Conservation (phyloP, 805 yeast genomes). For the Pichia deserticola region DNA sequence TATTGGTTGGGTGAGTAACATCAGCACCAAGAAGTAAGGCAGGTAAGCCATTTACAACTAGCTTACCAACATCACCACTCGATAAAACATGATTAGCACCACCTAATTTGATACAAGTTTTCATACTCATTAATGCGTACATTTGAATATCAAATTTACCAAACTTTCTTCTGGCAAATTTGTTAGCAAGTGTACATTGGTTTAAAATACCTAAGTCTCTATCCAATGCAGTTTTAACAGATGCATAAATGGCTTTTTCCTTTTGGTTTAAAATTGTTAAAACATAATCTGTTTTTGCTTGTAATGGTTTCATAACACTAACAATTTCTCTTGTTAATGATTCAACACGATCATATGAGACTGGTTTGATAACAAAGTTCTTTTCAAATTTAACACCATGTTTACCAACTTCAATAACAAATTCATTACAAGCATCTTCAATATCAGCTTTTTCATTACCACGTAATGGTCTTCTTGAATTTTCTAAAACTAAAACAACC, state of each 20-base stretch:
- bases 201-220: constrained; percentile 22
- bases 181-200: constrained; percentile 23
- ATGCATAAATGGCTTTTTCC: constrained; percentile 20
- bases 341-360: constrained; percentile 10
- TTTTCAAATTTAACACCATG: constrained; percentile 17
- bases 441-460: constrained; percentile 10
- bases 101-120: constrained; percentile 26
- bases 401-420: constrained; percentile 12
- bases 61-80: constrained; percentile 12
- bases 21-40: constrained; percentile 23
- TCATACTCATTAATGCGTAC: constrained; percentile 28
- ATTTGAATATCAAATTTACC: constrained; percentile 22
- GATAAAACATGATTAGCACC: constrained; percentile 22
- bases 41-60: constrained; percentile 18
- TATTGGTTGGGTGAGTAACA: constrained; percentile 25
- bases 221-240: constrained; percentile 24
- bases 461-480: constrained; percentile 13
- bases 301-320: constrained; percentile 11
- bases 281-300: constrained; percentile 17
- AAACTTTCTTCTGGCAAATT: constrained; percentile 19
- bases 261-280: constrained; percentile 19
- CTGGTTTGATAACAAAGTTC: constrained; percentile 4
- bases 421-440: constrained; percentile 14
- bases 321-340: constrained; percentile 10
- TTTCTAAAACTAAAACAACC: constrained; percentile 13